phyloP scores from a whole-genome alignment of 805 yeast species.

The Candida takata region DNA sequence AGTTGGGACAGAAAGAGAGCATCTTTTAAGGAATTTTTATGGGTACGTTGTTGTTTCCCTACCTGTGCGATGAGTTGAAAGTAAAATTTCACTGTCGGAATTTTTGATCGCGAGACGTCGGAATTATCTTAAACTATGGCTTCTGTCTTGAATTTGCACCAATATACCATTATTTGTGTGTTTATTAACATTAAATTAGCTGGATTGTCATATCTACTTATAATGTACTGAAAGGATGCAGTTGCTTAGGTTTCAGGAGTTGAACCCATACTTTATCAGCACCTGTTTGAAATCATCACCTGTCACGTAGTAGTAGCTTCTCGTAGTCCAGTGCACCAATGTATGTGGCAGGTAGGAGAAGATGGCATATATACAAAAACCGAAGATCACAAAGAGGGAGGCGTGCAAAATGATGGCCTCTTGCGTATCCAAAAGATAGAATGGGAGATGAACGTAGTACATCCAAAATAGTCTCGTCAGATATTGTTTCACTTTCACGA shows the following conservation, averaged over 20 bases:
- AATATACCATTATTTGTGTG: no score
- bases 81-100: no score
- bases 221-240: no score
- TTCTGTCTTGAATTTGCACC: no score
- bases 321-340: constrained; percentile 18
- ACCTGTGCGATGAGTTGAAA: no score
- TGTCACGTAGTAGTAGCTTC: constrained; percentile 27
- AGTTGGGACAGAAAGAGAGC: constrained; percentile 93
- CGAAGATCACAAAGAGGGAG: constrained; percentile 30
- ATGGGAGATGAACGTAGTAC: constrained; percentile 38
- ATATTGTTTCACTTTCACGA: constrained; percentile 24
- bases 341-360: constrained; percentile 25
- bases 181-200: no score
- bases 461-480: constrained; percentile 34
- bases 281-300: constrained; percentile 25
- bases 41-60: no score
- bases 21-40: constrained; percentile 31
- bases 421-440: constrained; percentile 34
- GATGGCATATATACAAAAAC: constrained; percentile 33
- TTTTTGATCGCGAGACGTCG: no score
- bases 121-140: no score
- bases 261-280: constrained; percentile 14
- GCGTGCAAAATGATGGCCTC: constrained; percentile 35
- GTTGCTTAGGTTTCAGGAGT: neutral
- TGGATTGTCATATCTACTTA: no score